Conservation (phyloP, 169 alveolate genomes). For the Cyclospora cayetanensis region DNA sequence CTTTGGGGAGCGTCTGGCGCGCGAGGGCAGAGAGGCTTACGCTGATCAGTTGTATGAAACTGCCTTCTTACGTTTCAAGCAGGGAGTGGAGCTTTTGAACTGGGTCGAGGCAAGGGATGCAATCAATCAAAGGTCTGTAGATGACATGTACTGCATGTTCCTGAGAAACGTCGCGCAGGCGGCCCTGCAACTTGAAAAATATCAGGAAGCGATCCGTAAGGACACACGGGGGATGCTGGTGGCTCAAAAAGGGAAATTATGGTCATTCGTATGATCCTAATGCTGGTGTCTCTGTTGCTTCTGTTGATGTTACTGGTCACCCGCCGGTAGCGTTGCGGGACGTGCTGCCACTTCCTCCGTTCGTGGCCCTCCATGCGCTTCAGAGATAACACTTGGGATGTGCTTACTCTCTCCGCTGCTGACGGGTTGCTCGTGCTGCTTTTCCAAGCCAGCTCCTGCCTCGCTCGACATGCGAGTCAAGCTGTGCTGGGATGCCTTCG, state of each 20-base stretch:
- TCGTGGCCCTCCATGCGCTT: too few relatives aligned
- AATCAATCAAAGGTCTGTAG: slow-evolving; percentile 5
- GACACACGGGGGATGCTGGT: too few relatives aligned
- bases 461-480: too few relatives aligned
- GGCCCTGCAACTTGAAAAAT: slow-evolving; percentile 61
- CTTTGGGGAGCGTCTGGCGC: slow-evolving; percentile 53
- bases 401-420: too few relatives aligned
- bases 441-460: too few relatives aligned
- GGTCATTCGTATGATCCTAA: not conserved
- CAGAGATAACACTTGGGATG: too few relatives aligned
- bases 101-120: slow-evolving; percentile 52
- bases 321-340: too few relatives aligned
- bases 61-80: slow-evolving; percentile 58
- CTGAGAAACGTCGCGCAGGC: slow-evolving; percentile 67
- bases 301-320: not conserved
- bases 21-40: slow-evolving; percentile 65
- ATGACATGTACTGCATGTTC: slow-evolving; percentile 31
- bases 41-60: not conserved
- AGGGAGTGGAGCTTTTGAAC: slow-evolving; percentile 64
- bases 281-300: slow-evolving; percentile 8
- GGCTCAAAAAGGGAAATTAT: too few relatives aligned
- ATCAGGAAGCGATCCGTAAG: slow-evolving; percentile 68
- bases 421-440: too few relatives aligned
- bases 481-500: too few relatives aligned
- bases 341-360: too few relatives aligned